Conservation (phyloP, 108 stramenopile genomes). For the Cyclotella sp. region DNA sequence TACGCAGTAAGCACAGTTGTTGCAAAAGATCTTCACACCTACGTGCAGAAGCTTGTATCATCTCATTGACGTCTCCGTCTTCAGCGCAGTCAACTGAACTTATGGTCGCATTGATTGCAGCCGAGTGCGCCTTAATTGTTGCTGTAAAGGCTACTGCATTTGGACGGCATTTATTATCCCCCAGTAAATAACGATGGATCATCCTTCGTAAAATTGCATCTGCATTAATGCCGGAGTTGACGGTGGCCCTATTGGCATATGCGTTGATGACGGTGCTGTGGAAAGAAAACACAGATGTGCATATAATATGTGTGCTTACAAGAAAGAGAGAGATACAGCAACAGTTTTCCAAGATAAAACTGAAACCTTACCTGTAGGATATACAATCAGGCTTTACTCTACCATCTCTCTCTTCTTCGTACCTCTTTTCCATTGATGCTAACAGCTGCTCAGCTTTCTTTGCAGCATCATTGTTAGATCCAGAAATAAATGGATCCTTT, state of each 20-base stretch:
- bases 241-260: conserved; percentile 43
- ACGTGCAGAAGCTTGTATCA: conserved; percentile 27
- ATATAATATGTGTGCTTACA: background rate
- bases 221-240: conserved; percentile 26
- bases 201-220: conserved; percentile 43
- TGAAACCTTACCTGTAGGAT: conserved; percentile 27
- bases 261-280: conserved; percentile 56
- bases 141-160: conserved; percentile 51
- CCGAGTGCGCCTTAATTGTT: conserved; percentile 53
- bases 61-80: conserved; percentile 5
- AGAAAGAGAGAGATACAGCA: background rate
- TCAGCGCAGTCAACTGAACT: background rate
- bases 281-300: background rate
- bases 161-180: conserved; percentile 34
- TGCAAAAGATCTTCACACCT: conserved; percentile 49
- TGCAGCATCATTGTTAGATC: background rate
- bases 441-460: conserved; percentile 47
- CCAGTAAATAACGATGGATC: conserved; percentile 37
- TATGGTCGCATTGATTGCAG: conserved; percentile 39
- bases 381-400: conserved; percentile 52
- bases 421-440: conserved; percentile 49
- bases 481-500: conserved; percentile 35
- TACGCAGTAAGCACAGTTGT: conserved; percentile 36
- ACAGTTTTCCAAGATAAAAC: background rate
- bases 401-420: conserved; percentile 38